A percentile compares a stretch with the other conserved stretches of the same genome.
phyloP scores from a whole-genome alignment of 2,329 filamentous ascomycete species.

The Pseudogymnoascus sp. region DNA sequence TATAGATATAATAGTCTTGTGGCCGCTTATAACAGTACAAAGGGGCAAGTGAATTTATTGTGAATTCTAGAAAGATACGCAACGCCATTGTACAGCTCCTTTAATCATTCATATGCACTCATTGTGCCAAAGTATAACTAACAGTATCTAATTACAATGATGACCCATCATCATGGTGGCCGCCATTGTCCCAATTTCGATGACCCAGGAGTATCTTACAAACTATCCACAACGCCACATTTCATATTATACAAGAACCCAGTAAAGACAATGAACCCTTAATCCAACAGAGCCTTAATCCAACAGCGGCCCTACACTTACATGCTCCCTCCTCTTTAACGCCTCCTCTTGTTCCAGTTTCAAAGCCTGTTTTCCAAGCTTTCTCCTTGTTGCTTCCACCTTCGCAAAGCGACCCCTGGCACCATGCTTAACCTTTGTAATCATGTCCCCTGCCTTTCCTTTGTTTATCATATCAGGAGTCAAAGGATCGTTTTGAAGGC shows the following conservation, averaged over 20 bases:
- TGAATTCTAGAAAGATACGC: background rate
- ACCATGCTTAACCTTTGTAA: slow-evolving; percentile 83
- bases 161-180: background rate
- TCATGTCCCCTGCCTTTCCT: slow-evolving; percentile 80
- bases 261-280: slow-evolving; percentile 10
- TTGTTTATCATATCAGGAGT: slow-evolving; percentile 56
- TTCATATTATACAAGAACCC: background rate
- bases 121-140: background rate
- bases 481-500: slow-evolving; percentile 47
- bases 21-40: background rate
- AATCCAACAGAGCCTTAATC: slow-evolving; percentile 27
- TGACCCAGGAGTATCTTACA: background rate
- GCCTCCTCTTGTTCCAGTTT: slow-evolving; percentile 34
- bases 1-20: background rate
- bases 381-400: slow-evolving; percentile 45
- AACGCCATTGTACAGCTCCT: background rate
- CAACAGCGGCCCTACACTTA: slow-evolving; percentile 47
- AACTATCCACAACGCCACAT: background rate
- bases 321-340: slow-evolving; percentile 41
- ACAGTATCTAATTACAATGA: background rate
- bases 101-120: background rate
- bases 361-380: slow-evolving; percentile 34
- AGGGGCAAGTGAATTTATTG: background rate
- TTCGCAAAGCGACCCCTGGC: slow-evolving; percentile 56
- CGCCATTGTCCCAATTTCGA: background rate